Base-by-base conservation (phyloP, 2,329 filamentous ascomycete species). In the Fusarium robinianum region DNA sequence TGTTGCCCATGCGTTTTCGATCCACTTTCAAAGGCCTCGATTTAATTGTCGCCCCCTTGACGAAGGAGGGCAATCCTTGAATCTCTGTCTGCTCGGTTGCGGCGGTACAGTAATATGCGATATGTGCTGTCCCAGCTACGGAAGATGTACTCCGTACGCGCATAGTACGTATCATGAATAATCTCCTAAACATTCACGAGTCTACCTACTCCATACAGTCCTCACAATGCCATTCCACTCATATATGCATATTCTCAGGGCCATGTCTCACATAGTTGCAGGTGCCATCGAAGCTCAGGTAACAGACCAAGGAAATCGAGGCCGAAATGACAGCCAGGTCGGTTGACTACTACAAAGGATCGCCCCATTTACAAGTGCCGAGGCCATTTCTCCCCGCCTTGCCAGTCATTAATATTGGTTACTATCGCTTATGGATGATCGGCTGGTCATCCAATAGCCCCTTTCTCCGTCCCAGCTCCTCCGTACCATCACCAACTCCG, bases 1-100 rank as follows among this genome's bases (percentile, higher is more conserved):
- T 48, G 30, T 35, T 48, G 23, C 34, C 55, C 38, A 41, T 34
- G 49, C 43, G 27, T 29, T 24, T 10, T 19, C 35, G 5, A 44
- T 57, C 57, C 57, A 60, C 57, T 36, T 41, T 21, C 16, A 15
- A 48, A 46, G 52, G 46, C 42, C 35, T 56, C 44, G 36, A 39
- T 49, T 45, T 60, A 53, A 60, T 58, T 57, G 37, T 58, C 43
- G 45, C 24, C 41, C 25, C 35, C 41, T 33, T 46, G 15, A 18
- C 38, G 45, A 46, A 35, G 26, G 22, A 26, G 34, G 8, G 24
- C 19, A 29, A 17, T 32, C 39, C 42, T 41, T 26, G 41, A 5
- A 21, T 7, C 8, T 33, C 6, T 22, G 19, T 17, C 12, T 3
- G 7, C 24, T 18, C 16, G 3, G 12, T 11, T 19, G 12, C 22